These are phyloP conservation scores for Dictyophora rubrovolvata DNA, from an alignment of 768 basidiomycete genomes.

Conservation along the genomic window DNA sequence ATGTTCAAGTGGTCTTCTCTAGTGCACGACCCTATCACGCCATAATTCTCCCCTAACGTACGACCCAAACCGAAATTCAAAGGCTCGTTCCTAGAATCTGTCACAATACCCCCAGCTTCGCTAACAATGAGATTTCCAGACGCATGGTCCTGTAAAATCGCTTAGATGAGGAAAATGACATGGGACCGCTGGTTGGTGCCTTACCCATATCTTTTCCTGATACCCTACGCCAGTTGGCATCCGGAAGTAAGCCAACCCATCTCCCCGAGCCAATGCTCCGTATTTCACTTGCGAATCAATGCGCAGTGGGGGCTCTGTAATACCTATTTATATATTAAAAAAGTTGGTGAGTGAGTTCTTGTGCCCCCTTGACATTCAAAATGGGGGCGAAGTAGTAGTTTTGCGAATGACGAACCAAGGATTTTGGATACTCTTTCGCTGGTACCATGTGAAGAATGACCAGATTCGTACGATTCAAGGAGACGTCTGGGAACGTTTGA, in stretches of 20 bases:
- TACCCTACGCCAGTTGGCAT: slow-evolving; percentile 76
- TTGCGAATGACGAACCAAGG: slow-evolving; percentile 27
- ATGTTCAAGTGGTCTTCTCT: slow-evolving; percentile 60
- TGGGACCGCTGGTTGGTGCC: slow-evolving; percentile 10
- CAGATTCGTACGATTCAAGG: slow-evolving; percentile 88
- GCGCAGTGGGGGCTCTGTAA: slow-evolving; percentile 55
- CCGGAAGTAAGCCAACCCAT: slow-evolving; percentile 73
- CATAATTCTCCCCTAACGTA: slow-evolving; percentile 78
- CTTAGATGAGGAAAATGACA: neutral
- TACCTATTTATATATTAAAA: slow-evolving; percentile 16
- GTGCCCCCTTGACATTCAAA: neutral
- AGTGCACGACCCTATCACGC: slow-evolving; percentile 68
- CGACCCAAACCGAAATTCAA: slow-evolving; percentile 84
- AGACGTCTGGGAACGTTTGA: slow-evolving; percentile 45
- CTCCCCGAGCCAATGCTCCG: slow-evolving; percentile 72
- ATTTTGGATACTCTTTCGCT: slow-evolving; percentile 61
- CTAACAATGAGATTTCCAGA: slow-evolving; percentile 74
- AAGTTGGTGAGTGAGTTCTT: neutral
- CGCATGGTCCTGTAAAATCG: slow-evolving; percentile 66
- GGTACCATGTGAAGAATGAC: slow-evolving; percentile 84
- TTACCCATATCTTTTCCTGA: slow-evolving; percentile 92
- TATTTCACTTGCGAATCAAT: slow-evolving; percentile 99
- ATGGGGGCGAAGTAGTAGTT: too few species aligned
- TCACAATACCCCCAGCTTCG: slow-evolving; percentile 85
- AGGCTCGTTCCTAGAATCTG: slow-evolving; percentile 66